phyloP scores from a whole-genome alignment of 495 filamentous ascomycete genomes.

The Aspergillus incahuasiensis region DNA sequence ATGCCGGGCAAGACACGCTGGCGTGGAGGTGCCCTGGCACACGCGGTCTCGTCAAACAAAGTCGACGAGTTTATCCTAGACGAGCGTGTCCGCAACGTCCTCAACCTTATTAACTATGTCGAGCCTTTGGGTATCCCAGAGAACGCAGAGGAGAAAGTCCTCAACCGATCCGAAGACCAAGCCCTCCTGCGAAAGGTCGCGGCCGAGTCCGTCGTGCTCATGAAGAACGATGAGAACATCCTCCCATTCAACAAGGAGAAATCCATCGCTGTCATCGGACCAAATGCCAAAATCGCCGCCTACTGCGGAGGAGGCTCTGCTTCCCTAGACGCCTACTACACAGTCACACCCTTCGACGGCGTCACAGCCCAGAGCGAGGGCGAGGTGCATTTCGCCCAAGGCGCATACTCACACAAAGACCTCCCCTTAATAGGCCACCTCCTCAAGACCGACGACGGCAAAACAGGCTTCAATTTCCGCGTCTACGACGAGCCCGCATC shows the following conservation, averaged over 20 bases:
- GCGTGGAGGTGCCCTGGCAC: conserved; percentile 55
- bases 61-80: conserved; percentile 55
- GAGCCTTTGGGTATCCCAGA: conserved; percentile 57
- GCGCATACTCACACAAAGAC: conserved; percentile 57
- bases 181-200: conserved; percentile 62
- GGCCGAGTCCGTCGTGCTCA: conserved; percentile 67
- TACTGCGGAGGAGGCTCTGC: conserved; percentile 81
- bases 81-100: conserved; percentile 56
- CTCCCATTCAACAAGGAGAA: conserved; percentile 62
- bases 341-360: conserved; percentile 62
- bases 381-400: conserved; percentile 42
- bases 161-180: conserved; percentile 62
- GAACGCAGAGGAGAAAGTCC: conserved; percentile 55
- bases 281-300: conserved; percentile 71
- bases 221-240: conserved; percentile 67
- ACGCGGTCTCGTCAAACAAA: conserved; percentile 57
- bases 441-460: conserved; percentile 44
- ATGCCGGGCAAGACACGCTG: conserved; percentile 69
- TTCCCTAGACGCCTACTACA: conserved; percentile 74
- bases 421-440: conserved; percentile 51
- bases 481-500: conserved; percentile 55
- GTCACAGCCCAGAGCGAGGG: conserved; percentile 51
- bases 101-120: conserved; percentile 60
- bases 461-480: conserved; percentile 53
- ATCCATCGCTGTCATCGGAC: conserved; percentile 71